Evolutionary conservation across 129 eudicot genomes (phyloP).

Genomic region (Lactuca sativa): DNA sequence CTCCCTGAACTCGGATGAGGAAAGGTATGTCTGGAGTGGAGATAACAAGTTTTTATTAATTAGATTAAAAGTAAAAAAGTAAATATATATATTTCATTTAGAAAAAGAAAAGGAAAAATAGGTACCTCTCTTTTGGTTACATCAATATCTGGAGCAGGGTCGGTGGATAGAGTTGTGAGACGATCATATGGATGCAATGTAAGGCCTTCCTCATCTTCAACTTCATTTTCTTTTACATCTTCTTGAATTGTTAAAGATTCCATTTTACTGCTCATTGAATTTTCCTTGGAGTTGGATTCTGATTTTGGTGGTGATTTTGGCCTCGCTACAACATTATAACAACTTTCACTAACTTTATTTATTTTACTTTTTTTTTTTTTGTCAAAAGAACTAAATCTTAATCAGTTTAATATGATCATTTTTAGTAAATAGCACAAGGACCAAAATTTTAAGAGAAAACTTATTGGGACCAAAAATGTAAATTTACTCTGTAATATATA

Average conservation of each 20-base stretch:
- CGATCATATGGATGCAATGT: slow-evolving; percentile 76
- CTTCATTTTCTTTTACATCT: slow-evolving; percentile 75
- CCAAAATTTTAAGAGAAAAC: too few species aligned
- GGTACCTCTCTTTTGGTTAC: slow-evolving; percentile 90
- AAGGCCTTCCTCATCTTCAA: slow-evolving; percentile 89
- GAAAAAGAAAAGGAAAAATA: neutral
- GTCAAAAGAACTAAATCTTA: too few species aligned
- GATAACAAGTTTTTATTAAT: neutral
- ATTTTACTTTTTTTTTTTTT: too few species aligned
- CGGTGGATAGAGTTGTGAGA: slow-evolving; percentile 53
- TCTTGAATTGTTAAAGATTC: slow-evolving; percentile 74
- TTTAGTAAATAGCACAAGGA: too few species aligned
- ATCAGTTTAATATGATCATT: too few species aligned
- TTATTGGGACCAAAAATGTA: too few species aligned
- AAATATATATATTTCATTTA: too few species aligned
- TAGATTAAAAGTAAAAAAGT: neutral
- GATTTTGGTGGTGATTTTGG: slow-evolving; percentile 53
- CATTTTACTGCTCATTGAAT: slow-evolving; percentile 50
- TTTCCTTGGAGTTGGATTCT: slow-evolving; percentile 55
- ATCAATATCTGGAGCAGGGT: slow-evolving; percentile 79
- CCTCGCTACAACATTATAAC: slow-evolving; percentile 38
- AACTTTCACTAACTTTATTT: neutral
- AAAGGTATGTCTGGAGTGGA: slow-evolving; percentile 84
- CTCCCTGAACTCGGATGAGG: slow-evolving; percentile 86
- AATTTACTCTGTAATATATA: too few species aligned